Percentiles rank a stretch among this genome's conserved stretches.
Conservation (phyloP, 306 rosid genomes). For the Cicer cuneatum region DNA sequence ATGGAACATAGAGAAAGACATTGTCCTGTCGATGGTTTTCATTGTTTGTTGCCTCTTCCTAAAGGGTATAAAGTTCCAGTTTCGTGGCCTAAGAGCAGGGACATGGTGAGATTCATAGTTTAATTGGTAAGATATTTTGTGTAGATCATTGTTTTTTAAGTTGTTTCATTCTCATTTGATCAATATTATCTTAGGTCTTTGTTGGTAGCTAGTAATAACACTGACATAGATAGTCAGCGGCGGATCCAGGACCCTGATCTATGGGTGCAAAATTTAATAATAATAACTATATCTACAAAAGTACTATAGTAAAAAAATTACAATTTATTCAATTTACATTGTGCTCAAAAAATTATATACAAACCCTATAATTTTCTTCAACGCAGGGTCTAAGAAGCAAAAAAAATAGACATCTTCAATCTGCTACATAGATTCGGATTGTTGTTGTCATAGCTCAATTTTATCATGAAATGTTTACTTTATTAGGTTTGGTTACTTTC, state of each 20-base stretch:
- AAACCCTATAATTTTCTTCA: too few relatives aligned
- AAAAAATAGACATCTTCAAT: too few relatives aligned
- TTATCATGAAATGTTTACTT: not conserved
- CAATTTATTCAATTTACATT: too few relatives aligned
- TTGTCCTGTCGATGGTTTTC: constrained; percentile 62
- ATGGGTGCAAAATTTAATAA: too few relatives aligned
- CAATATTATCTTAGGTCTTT: not conserved
- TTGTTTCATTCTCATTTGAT: constrained; percentile 23
- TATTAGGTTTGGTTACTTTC: too few relatives aligned
- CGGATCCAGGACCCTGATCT: too few relatives aligned
- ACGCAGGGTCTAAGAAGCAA: too few relatives aligned
- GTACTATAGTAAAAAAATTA: too few relatives aligned
- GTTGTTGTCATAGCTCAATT: not conserved
- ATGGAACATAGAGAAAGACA: constrained; percentile 98
- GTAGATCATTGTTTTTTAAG: constrained; percentile 18
- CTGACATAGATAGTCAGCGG: too few relatives aligned
- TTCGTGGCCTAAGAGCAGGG: constrained; percentile 97
- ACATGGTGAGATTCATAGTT: constrained; percentile 94
- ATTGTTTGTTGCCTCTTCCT: constrained; percentile 78
- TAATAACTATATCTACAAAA: too few relatives aligned
- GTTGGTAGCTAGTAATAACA: not conserved
- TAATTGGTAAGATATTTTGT: constrained; percentile 55
- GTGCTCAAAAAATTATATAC: too few relatives aligned
- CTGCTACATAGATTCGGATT: too few relatives aligned
- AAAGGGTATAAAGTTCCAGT: constrained; percentile 68